A percentile compares a stretch with the other conserved stretches of the same genome.
phyloP scores from a whole-genome alignment of 139 green algal genomes.

The Nannochloris sp. region DNA sequence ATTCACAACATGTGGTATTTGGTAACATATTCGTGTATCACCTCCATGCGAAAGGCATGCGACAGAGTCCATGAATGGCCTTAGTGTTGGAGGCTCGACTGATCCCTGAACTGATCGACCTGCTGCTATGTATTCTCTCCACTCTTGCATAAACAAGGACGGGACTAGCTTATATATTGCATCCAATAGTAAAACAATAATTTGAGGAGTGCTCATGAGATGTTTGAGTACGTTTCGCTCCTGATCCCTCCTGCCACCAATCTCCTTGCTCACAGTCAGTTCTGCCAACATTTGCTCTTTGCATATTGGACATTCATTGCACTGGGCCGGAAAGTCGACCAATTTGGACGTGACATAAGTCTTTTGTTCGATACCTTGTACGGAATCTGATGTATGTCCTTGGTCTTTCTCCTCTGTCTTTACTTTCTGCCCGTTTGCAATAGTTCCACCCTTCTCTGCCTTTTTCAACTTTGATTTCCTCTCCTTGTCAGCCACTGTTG shows the following conservation, averaged over 20 bases:
- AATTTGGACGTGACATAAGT: background rate
- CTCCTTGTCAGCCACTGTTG: constrained; percentile 11
- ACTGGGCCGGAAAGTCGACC: constrained; percentile 13
- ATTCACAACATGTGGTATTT: constrained; percentile 27
- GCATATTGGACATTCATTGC: constrained; percentile 22
- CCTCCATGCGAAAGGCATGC: constrained; percentile 42
- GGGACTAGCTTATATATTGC: constrained; percentile 51
- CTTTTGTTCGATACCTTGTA: background rate
- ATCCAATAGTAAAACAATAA: constrained; percentile 25
- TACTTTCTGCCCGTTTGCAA: constrained; percentile 7
- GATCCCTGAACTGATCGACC: no score
- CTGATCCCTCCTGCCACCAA: constrained; percentile 18
- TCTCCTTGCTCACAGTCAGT: constrained; percentile 7
- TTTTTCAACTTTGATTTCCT: constrained; percentile 12
- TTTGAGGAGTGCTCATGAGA: constrained; percentile 21
- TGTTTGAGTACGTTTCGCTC: constrained; percentile 28
- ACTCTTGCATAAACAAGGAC: constrained; percentile 36
- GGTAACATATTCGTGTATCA: constrained; percentile 17
- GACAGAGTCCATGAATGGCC: constrained; percentile 19
- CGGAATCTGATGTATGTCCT: background rate
- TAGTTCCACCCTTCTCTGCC: background rate
- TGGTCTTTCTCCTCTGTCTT: background rate
- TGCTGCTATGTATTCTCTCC: constrained; percentile 28
- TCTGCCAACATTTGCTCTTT: constrained; percentile 9
- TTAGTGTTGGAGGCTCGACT: constrained; percentile 22